Base-by-base conservation (phyloP, 306 rosid species). In the Medicago lupulina region DNA sequence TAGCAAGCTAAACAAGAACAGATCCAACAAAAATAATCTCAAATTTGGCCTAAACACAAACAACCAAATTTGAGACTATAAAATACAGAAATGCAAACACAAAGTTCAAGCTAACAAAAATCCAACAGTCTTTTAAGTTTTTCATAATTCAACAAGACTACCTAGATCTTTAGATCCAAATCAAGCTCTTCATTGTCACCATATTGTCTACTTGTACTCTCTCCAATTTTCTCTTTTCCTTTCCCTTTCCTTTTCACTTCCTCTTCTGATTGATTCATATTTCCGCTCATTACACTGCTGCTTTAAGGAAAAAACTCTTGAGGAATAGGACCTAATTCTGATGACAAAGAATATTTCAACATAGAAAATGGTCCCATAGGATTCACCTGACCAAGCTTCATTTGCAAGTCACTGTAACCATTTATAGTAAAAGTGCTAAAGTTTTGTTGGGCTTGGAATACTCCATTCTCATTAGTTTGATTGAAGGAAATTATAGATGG, bases 81-180 rank as follows among this genome's bases (percentile, higher is more conserved):
- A 34, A 34, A 34, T 34, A 5, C 7, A 34, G 6, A 34, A 34
- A 34, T 34, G 38, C 1, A 34, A 34, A 34, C 38, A 0, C 3
- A 28, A 28, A 15, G 17, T 63, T 38, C 17, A 43, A 40, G 68
- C 43, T n/a, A 41, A 6, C 10, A 2, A 15, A 15, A 57, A 66
- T 18, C 3, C 41, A 46, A 5, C 1, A n/a, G 39, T n/a, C 8
- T 34, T 47, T 6, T 12, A 17, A 3, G 64, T 73, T 66, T 73
- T 64, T 16, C 43, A 40, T 55, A 16, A 67, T n/a, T 53, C 23
- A 61, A 0, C 15, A 23, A 53, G n/a, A 9, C 51, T 21, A 17
- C 28, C 51, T 17, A 75, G 65, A 80, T 73, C 50, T 43, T 46
- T 59, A 80, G 84, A 5, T 73, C 58, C 61, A 75, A 61, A 13